These are phyloP conservation scores for Escallonia rubra DNA, from an alignment of 129 eudicot genomes.

Conservation along the genomic window DNA sequence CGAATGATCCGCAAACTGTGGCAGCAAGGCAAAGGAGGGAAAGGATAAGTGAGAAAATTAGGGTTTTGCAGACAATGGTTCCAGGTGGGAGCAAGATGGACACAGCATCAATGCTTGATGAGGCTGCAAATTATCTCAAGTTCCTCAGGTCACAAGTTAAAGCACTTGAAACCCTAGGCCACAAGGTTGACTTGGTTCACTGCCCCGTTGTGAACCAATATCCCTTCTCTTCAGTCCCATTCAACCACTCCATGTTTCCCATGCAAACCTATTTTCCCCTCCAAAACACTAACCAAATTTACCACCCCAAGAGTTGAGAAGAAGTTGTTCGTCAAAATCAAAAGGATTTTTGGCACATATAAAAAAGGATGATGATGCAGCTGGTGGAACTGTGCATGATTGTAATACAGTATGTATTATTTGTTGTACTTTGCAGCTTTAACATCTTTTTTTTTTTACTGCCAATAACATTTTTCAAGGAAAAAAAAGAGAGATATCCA, in stretches of 20 bases:
- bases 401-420: neutral
- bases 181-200: conserved; percentile 17
- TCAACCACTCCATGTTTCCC: conserved; percentile 43
- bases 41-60: conserved; percentile 72
- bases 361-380: no score
- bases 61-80: conserved; percentile 84
- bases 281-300: conserved; percentile 31
- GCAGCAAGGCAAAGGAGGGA: conserved; percentile 94
- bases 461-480: no score
- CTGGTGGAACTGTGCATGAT: no score
- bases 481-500: no score
- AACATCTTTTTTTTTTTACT: no score
- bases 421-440: no score
- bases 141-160: conserved; percentile 83
- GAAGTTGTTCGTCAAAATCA: neutral
- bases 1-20: conserved; percentile 90
- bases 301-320: conserved; percentile 18
- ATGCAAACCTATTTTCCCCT: conserved; percentile 49
- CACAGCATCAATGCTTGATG: conserved; percentile 97
- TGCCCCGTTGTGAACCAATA: conserved; percentile 13
- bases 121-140: conserved; percentile 88
- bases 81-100: conserved; percentile 97
- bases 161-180: conserved; percentile 59
- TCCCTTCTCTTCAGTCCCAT: conserved; percentile 34
- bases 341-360: neutral